Percentiles rank a stretch among this genome's conserved stretches.
Conservation (phyloP, 306 rosid species). For the Delonix regia region DNA sequence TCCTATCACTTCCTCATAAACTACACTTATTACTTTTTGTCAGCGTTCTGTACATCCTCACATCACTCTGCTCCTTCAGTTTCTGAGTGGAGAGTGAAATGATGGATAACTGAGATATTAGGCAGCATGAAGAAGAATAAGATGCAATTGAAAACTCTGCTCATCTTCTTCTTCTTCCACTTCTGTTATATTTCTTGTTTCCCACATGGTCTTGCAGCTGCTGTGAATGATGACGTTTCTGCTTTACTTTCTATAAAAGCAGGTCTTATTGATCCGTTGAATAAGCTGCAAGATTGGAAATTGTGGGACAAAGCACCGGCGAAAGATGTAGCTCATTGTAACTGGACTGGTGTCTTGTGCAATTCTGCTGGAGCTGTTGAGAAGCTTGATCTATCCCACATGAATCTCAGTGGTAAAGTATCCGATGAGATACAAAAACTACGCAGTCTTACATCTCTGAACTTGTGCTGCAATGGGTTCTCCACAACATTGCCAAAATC, state of each 20-base stretch:
- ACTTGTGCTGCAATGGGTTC: slow-evolving; percentile 77
- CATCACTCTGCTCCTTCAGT: slow-evolving; percentile 36
- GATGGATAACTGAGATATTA: slow-evolving; percentile 50
- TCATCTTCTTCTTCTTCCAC: slow-evolving; percentile 47
- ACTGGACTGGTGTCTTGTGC: slow-evolving; percentile 81
- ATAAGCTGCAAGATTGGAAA: slow-evolving; percentile 69
- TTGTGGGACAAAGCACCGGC: slow-evolving; percentile 37
- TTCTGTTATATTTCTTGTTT: slow-evolving; percentile 53
- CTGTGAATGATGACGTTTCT: slow-evolving; percentile 59
- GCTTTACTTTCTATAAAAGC: slow-evolving; percentile 74
- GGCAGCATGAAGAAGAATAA: slow-evolving; percentile 44
- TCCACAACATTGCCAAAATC: slow-evolving; percentile 71
- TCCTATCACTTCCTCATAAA: slow-evolving; percentile 46
- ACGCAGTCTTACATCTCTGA: slow-evolving; percentile 57
- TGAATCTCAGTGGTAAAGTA: slow-evolving; percentile 82
- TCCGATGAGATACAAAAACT: slow-evolving; percentile 64
- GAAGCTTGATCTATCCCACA: slow-evolving; percentile 77
- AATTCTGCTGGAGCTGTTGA: slow-evolving; percentile 61
- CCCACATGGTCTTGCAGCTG: slow-evolving; percentile 37
- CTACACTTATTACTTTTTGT: slow-evolving; percentile 32
- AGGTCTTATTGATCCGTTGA: slow-evolving; percentile 66
- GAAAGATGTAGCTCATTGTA: slow-evolving; percentile 55
- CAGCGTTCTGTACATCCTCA: slow-evolving; percentile 26
- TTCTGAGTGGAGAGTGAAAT: slow-evolving; percentile 41
- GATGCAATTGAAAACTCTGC: slow-evolving; percentile 51